Evolutionary conservation across 192 early-diverging fungal species (phyloP), one percentile per base, ranked within the genome.

Genomic region (Linnemannia exigua): DNA sequence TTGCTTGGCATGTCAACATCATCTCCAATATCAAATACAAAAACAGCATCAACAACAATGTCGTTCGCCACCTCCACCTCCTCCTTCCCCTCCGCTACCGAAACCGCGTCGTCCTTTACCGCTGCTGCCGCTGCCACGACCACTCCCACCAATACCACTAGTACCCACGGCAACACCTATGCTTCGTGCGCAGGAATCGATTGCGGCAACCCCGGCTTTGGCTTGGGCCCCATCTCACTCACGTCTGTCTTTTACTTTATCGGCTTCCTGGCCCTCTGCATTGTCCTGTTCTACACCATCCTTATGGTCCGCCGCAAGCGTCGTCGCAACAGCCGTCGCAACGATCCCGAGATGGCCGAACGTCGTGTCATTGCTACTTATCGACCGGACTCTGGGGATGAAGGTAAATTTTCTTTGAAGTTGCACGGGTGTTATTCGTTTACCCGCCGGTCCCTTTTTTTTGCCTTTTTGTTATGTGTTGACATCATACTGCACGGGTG

Each of bases 211-310:
- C 19, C 20, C 20, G 54, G 46, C 33, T 31, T n/a, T 44, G 38
- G 44, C 14, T 38, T 67, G 1, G 44, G 46, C 8, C 28, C 38
- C 5, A 54, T 70, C 47, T 51, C 84, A 16, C 36, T 86, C 2
- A 52, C 63, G 46, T 67, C 67, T 0, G 70, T 80, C 16, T 77
- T 86, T 22, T 86, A 80, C 48, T 50, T 80, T 48, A 51, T 86
- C 22, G 84, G 68, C 25, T 80, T 76, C 36, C 15, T 86, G 11
- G 78, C 63, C 1, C 6, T 86, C 31, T 35, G 76, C 31, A 54
- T 86, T 1, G 78, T 70, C 20, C 41, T 79, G 33, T 72, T 76
- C 15, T 86, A 86, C 37, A 79, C 78, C 70, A 54, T 80, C 84
- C 77, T 67, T 61, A 19, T 76, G 1, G 78, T 38, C n/a, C 84